These are phyloP conservation scores for Barnettozyma wickerhamii DNA, from an alignment of 805 yeast species.

Conservation along the genomic window DNA sequence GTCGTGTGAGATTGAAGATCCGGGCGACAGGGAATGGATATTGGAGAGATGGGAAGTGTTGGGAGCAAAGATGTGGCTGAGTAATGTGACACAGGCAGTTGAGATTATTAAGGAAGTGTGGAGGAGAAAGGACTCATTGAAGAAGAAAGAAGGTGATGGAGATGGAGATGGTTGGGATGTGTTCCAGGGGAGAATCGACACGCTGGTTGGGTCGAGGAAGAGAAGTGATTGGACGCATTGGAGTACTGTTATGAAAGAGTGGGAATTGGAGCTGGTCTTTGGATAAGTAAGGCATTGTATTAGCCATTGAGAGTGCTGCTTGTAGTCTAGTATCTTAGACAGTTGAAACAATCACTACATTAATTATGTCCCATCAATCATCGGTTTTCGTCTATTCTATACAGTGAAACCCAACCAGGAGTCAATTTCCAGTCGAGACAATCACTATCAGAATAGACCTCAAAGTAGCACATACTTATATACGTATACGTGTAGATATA, in stretches of 20 bases:
- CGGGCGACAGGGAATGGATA: constrained; percentile 61
- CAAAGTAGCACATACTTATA: no score
- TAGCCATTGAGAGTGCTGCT: no score
- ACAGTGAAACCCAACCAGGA: neutral
- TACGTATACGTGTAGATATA: no score
- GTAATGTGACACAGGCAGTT: constrained; percentile 59
- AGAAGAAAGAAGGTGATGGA: neutral
- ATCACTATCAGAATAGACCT: no score
- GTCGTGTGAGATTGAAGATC: constrained; percentile 58
- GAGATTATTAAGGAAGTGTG: constrained; percentile 72
- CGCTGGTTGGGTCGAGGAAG: constrained; percentile 16
- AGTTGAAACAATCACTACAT: no score
- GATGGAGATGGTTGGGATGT: constrained; percentile 17
- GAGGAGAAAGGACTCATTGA: constrained; percentile 47
- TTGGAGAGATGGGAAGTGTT: constrained; percentile 52
- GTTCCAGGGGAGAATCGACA: constrained; percentile 22
- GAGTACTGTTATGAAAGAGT: constrained; percentile 67
- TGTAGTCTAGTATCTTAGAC: no score
- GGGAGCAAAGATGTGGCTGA: constrained; percentile 54
- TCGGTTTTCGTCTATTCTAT: no score
- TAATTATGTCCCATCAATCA: no score
- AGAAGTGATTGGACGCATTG: constrained; percentile 52
- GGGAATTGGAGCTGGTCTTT: constrained; percentile 71
- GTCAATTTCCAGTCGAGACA: neutral
- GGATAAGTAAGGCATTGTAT: no score